Evolutionary conservation across 306 rosid genomes (phyloP), one percentile per base, ranked within the genome.

Genomic region (Myrica gale): DNA sequence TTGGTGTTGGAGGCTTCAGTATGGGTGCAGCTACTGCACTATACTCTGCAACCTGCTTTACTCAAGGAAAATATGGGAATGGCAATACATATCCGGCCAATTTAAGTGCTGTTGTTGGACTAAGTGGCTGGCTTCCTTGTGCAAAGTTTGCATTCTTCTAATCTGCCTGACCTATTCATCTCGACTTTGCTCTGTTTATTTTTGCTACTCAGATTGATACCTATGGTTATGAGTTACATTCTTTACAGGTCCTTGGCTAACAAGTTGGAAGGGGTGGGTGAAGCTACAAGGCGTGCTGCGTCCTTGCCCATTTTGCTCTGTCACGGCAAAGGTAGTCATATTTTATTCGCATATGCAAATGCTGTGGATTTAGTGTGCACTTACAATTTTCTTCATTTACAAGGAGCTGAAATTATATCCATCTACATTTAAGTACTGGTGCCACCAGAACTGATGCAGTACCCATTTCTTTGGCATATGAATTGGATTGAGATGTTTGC

Each of bases 101-200:
- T 74, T n/a, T 90, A 78, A 85, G 96, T 80, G 97, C 92, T 11
- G 90, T 82, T 76, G 93, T 92, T 77, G 97, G 97, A 72, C 85
- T 95, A 56, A 95, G 99, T 82, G 99, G 99, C 82, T 95, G 99
- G 99, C 99, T 95, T 84, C 99, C 99, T 46, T 92, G 99, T 87
- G 81, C 99, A 84, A 95, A 88, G 99, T 92, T 53, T 79, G 91
- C 13, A 45, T 57, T 74, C 78, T 80, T 53, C 73, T 39, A 62
- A 76, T 58, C 66, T 50, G 13, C 65, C 52, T 23, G 66, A 62
- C 51, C 32, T 74, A 67, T 67, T 83, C 54, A 42, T 76, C 69
- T 78, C 76, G 65, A 47, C 70, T 78, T 63, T 7, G 13, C 45
- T 57, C 39, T 26, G n/a, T 47, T 70, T 41, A 0, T 42, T 51